Percentiles rank a stretch among this genome's conserved stretches.
phyloP scores from a whole-genome alignment of 306 rosid genomes.

The Gynostemma pentaphyllum region DNA sequence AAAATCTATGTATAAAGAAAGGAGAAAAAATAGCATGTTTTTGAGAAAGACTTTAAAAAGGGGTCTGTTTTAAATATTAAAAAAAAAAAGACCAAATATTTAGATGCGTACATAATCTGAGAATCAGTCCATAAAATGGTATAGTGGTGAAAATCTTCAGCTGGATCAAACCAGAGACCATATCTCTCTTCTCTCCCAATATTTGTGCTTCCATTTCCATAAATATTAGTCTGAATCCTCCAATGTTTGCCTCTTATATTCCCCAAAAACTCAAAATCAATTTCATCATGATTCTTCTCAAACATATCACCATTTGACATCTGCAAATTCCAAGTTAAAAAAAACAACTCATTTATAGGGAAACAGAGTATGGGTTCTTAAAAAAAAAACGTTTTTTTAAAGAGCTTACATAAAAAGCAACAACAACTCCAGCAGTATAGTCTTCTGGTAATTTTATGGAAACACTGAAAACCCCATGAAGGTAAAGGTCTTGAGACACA shows the following conservation, averaged over 20 bases:
- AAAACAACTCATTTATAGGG: too few relatives aligned
- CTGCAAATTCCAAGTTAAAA: conserved; percentile 31
- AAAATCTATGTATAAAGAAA: background rate
- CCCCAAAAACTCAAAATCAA: conserved; percentile 77
- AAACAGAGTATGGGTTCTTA: too few relatives aligned
- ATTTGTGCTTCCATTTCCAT: conserved; percentile 93
- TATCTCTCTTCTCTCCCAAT: conserved; percentile 89
- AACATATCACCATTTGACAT: conserved; percentile 63
- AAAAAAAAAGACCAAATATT: too few relatives aligned
- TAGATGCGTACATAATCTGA: conserved; percentile 61
- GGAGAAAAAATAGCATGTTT: background rate
- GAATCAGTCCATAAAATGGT: conserved; percentile 87
- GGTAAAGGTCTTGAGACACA: conserved; percentile 57
- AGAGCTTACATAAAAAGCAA: conserved; percentile 85
- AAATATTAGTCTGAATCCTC: conserved; percentile 91
- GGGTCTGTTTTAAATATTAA: too few relatives aligned
- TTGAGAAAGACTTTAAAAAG: too few relatives aligned
- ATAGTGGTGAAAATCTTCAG: conserved; percentile 77
- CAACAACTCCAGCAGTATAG: conserved; percentile 78
- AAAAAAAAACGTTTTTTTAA: background rate
- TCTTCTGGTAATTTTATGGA: conserved; percentile 57
- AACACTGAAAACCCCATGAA: conserved; percentile 62
- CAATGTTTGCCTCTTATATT: conserved; percentile 90
- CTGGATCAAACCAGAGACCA: conserved; percentile 87
- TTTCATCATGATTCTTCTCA: conserved; percentile 58